These are phyloP conservation scores for Meira miltonrushii DNA, from an alignment of 1,284 basidiomycete species.

Conservation along the genomic window DNA sequence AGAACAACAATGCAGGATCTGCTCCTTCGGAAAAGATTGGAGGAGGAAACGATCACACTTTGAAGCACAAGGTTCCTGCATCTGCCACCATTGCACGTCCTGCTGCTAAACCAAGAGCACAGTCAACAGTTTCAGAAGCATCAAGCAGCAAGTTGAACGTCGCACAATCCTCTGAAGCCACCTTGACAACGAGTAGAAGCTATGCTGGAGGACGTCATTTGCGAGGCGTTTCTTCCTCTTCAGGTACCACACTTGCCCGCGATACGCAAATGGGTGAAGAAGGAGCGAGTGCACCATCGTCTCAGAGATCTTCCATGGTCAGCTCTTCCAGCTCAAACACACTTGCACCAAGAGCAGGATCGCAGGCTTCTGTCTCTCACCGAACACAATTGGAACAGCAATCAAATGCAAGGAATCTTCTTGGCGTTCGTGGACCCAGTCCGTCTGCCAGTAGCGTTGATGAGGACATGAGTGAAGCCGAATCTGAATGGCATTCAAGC, in stretches of 20 bases:
- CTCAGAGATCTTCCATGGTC: not conserved
- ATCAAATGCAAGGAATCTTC: not conserved
- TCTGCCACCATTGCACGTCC: not conserved
- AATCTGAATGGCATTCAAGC: conserved; percentile 11
- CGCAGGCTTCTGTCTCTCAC: not conserved
- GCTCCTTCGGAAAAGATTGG: not conserved
- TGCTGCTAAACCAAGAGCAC: conserved; percentile 5
- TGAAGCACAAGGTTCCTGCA: conserved; percentile 9
- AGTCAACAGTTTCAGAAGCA: not conserved
- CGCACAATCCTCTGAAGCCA: not conserved
- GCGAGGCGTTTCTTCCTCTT: conserved; percentile 3
- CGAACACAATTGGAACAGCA: not conserved
- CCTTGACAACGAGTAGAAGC: not conserved
- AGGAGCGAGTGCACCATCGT: not conserved
- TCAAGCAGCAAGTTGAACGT: too few relatives aligned
- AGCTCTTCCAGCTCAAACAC: not conserved
- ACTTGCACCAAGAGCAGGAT: not conserved
- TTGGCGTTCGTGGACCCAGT: not conserved
- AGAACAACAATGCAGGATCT: not conserved
- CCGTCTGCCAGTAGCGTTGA: not conserved
- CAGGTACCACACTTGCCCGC: not conserved
- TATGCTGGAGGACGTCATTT: not conserved
- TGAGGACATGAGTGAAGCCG: conserved; percentile 16
- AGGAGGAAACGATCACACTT: not conserved
- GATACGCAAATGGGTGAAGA: conserved; percentile 1